A percentile compares a stretch with the other conserved stretches of the same genome.
Conservation (phyloP, 345 rosid genomes). For the Cardiospermum halicacabum region DNA sequence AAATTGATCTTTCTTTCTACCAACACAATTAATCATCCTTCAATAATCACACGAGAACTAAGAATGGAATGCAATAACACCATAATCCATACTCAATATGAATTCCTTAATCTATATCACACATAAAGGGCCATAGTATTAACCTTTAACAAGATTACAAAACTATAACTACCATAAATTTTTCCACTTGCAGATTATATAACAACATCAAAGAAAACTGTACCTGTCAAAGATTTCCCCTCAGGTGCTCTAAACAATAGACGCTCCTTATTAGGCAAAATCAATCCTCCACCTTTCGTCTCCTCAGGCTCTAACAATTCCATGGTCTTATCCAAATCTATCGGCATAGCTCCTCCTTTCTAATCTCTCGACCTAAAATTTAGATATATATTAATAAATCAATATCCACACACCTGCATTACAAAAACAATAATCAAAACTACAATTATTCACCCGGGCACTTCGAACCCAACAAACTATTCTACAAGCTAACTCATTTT, state of each 20-base stretch:
- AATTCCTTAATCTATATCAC: not conserved
- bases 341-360: not conserved
- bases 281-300: conserved; percentile 29
- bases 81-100: not conserved
- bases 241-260: conserved; percentile 50
- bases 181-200: not conserved
- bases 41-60: not conserved
- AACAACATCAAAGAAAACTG: not conserved
- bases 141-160: not conserved
- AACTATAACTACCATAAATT: not conserved
- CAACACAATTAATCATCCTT: not conserved
- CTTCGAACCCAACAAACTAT: no score
- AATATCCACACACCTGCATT: not conserved
- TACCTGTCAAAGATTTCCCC: conserved; percentile 45
- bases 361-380: conserved; percentile 8
- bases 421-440: not conserved
- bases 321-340: conserved; percentile 30
- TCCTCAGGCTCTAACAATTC: conserved; percentile 36
- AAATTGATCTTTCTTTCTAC: not conserved
- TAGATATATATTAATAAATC: not conserved
- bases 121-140: not conserved
- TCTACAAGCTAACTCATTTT: no score
- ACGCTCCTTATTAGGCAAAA: conserved; percentile 40
- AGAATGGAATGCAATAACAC: not conserved
- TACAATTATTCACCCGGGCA: not conserved